Conservation (phyloP, 1,139 yeast genomes). For the Diutina rugosa region DNA sequence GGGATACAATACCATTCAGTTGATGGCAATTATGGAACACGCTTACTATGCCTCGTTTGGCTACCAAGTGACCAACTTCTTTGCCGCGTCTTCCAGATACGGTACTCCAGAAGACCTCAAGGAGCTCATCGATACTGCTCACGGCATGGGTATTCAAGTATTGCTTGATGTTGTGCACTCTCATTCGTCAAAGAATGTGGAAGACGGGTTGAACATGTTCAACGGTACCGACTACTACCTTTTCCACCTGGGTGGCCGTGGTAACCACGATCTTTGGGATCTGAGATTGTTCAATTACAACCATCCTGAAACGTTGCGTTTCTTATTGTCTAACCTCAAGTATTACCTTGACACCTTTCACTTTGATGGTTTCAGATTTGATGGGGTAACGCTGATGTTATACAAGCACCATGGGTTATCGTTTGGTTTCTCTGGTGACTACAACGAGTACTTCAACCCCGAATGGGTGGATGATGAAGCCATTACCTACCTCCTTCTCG, state of each 20-base stretch:
- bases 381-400: constrained; percentile 92
- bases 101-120: constrained; percentile 94
- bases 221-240: constrained; percentile 95
- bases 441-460: constrained; percentile 77
- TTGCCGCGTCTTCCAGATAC: constrained; percentile 77
- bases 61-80: constrained; percentile 86
- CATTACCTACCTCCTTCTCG: constrained; percentile 73
- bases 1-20: constrained; percentile 87
- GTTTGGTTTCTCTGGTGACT: constrained; percentile 83
- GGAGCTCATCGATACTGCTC: constrained; percentile 85
- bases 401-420: constrained; percentile 89
- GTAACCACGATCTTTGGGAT: constrained; percentile 89
- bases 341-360: constrained; percentile 72
- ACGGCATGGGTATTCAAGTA: constrained; percentile 75
- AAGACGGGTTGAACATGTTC: constrained; percentile 85
- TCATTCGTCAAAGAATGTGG: constrained; percentile 88
- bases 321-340: constrained; percentile 76
- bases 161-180: constrained; percentile 90
- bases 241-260: constrained; percentile 80
- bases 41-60: constrained; percentile 98
- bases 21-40: constrained; percentile 98
- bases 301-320: constrained; percentile 79
- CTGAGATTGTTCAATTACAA: constrained; percentile 88
- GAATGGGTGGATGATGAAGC: constrained; percentile 84
- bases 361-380: constrained; percentile 94